A percentile compares a stretch with the other conserved stretches of the same genome.
Conservation (phyloP, 2,329 filamentous ascomycete species). For the Beauveria pseudobassiana region DNA sequence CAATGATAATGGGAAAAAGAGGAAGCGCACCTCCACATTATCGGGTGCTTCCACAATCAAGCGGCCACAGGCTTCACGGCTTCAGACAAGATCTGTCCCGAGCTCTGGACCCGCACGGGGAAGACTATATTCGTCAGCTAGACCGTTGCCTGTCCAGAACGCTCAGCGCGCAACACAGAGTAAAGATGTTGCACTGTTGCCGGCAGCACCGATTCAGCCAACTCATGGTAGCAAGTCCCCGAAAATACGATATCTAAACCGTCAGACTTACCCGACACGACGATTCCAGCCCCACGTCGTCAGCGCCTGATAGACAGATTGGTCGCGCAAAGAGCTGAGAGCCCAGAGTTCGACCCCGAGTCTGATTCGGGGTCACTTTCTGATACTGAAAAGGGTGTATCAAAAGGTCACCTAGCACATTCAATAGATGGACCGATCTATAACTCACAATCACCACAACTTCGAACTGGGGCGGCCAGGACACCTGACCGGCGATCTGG, state of each 20-base stretch:
- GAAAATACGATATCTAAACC: background rate
- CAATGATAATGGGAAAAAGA: background rate
- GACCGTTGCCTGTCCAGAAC: background rate
- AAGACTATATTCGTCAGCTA: background rate
- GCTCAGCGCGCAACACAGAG: background rate
- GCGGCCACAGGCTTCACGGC: background rate
- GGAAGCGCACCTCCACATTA: slow-evolving; percentile 7
- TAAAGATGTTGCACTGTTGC: background rate
- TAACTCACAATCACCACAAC: background rate
- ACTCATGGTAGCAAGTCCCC: too few relatives aligned
- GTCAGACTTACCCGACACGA: background rate
- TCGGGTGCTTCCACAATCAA: background rate
- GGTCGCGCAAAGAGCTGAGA: slow-evolving; percentile 31
- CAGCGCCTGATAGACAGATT: slow-evolving; percentile 36
- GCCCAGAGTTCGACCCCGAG: slow-evolving; percentile 20
- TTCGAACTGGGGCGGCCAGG: slow-evolving; percentile 10
- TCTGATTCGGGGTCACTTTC: slow-evolving; percentile 15
- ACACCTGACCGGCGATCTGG: slow-evolving; percentile 20
- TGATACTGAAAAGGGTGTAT: background rate
- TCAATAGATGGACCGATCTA: background rate
- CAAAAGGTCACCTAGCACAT: background rate
- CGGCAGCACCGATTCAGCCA: background rate
- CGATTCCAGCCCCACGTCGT: background rate
- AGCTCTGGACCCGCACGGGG: background rate
- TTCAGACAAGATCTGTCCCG: background rate